Conservation (phyloP, 1,139 yeast genomes). For the Geotrichum carabidarum region DNA sequence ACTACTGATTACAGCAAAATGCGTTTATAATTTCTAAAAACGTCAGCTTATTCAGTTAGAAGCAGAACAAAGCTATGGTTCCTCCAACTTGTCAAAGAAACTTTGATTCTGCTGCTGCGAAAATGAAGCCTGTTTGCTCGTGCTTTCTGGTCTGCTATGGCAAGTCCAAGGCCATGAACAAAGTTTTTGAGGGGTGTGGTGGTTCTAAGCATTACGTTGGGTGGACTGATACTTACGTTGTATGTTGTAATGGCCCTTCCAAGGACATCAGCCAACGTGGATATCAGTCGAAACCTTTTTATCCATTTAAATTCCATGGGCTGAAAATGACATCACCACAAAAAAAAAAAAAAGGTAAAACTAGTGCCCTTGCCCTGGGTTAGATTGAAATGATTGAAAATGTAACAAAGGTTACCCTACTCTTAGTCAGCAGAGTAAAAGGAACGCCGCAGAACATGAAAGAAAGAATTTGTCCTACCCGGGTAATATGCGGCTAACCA, state of each 20-base stretch:
- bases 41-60: too few species aligned
- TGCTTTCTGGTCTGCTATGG: background rate
- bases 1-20: too few species aligned
- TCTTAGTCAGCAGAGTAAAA: background rate
- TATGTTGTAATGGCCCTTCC: background rate
- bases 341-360: background rate
- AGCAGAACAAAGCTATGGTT: too few species aligned
- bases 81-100: too few species aligned
- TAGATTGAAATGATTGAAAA: background rate
- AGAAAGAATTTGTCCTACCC: background rate
- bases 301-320: background rate
- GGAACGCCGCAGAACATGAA: constrained; percentile 5
- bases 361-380: background rate
- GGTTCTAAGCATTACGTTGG: background rate
- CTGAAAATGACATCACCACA: background rate
- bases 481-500: constrained; percentile 3
- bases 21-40: too few species aligned
- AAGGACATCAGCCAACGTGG: background rate
- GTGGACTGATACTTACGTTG: background rate
- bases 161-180: background rate
- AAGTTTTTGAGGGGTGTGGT: background rate
- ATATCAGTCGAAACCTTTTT: background rate
- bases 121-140: too few species aligned
- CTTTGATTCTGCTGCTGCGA: too few species aligned
- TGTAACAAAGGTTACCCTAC: background rate